phyloP scores from a whole-genome alignment of 805 yeast species.

The Ogataea salicorniae region DNA sequence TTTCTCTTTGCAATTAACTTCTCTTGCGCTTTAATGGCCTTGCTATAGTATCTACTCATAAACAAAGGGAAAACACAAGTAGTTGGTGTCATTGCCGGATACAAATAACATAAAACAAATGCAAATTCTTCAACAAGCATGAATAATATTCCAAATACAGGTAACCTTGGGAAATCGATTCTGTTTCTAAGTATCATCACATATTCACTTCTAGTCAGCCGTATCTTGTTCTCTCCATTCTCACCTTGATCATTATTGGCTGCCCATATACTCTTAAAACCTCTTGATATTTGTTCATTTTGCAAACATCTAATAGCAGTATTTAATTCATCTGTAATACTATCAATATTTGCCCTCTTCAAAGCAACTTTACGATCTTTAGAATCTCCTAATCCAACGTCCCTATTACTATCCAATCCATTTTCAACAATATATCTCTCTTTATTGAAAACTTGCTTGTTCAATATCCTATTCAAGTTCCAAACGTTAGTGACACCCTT shows the following conservation, averaged over 20 bases:
- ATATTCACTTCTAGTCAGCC: slow-evolving; percentile 37
- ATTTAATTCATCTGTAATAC: slow-evolving; percentile 22
- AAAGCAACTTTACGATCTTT: slow-evolving; percentile 18
- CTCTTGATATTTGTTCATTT: slow-evolving; percentile 14
- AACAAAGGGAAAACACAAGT: slow-evolving; percentile 54
- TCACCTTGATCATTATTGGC: neutral
- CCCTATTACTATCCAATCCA: slow-evolving; percentile 18
- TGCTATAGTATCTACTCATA: slow-evolving; percentile 35
- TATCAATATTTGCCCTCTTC: slow-evolving; percentile 8
- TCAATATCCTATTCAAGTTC: slow-evolving; percentile 34
- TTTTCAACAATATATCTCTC: slow-evolving; percentile 27
- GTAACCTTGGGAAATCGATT: slow-evolving; percentile 47
- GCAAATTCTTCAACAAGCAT: slow-evolving; percentile 54
- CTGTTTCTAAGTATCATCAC: slow-evolving; percentile 48
- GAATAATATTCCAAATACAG: slow-evolving; percentile 51
- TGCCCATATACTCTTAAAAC: slow-evolving; percentile 5
- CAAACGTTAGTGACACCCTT: slow-evolving; percentile 54
- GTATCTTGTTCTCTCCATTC: slow-evolving; percentile 8
- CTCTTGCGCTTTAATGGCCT: slow-evolving; percentile 18
- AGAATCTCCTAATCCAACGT: slow-evolving; percentile 23
- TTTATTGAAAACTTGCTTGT: slow-evolving; percentile 21
- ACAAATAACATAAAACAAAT: slow-evolving; percentile 42
- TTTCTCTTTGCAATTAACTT: slow-evolving; percentile 15
- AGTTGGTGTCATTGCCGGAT: slow-evolving; percentile 57
- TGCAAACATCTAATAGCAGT: slow-evolving; percentile 20